phyloP scores from a whole-genome alignment of 495 filamentous ascomycete genomes.

The Astrocystis sublimbata region DNA sequence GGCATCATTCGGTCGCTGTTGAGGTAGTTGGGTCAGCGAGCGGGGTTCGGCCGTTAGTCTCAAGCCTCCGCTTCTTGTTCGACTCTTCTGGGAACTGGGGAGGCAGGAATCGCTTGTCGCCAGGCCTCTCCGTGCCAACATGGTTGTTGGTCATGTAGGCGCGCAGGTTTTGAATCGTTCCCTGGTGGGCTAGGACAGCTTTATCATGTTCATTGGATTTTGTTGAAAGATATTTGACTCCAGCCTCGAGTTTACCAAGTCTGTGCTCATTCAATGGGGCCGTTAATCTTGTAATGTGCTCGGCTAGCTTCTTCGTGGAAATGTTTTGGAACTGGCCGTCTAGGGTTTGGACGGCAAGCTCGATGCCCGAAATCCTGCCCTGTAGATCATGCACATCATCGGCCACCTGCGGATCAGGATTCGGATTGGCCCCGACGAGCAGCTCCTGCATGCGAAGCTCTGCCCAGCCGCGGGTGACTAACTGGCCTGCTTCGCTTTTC shows the following conservation, averaged over 20 bases:
- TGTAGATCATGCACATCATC: slow-evolving; percentile 15
- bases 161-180: no score
- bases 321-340: slow-evolving; percentile 28
- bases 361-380: slow-evolving; percentile 18
- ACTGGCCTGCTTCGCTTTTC: slow-evolving; percentile 6
- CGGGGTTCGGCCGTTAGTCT: slow-evolving; percentile 7
- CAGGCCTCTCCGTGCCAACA: no score
- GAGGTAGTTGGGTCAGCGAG: slow-evolving; percentile 1
- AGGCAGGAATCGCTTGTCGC: slow-evolving; percentile 14
- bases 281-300: slow-evolving; percentile 20
- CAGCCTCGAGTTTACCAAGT: slow-evolving; percentile 14
- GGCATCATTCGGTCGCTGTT: neutral
- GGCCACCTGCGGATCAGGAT: neutral
- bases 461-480: slow-evolving; percentile 4
- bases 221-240: slow-evolving; percentile 4
- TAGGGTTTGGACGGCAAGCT: slow-evolving; percentile 15
- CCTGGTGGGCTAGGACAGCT: neutral
- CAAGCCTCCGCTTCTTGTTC: slow-evolving; percentile 10
- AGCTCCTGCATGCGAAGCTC: slow-evolving; percentile 13
- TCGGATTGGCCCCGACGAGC: neutral
- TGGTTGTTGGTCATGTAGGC: no score
- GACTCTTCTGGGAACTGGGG: slow-evolving; percentile 7
- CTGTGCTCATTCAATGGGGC: slow-evolving; percentile 19
- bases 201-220: neutral
- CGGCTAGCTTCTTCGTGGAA: slow-evolving; percentile 27